phyloP scores from a whole-genome alignment of 2,329 filamentous ascomycete species.

The Huntiella moniliformis region DNA sequence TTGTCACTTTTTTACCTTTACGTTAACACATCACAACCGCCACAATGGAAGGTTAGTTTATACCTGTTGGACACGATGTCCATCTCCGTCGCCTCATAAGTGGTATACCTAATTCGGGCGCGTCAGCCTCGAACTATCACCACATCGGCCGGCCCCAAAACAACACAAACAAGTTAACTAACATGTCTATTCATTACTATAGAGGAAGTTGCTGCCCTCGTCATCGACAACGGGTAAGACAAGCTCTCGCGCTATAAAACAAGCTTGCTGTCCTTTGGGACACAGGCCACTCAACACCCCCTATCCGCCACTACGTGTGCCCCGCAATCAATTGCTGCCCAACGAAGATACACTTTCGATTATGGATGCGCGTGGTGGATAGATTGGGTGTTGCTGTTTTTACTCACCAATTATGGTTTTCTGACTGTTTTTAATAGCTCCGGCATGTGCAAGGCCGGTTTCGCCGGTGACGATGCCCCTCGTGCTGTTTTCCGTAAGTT shows the following conservation, averaged over 20 bases:
- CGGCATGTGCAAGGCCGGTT: constrained; percentile 99
- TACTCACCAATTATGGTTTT: neutral
- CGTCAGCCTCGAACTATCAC: too few species aligned
- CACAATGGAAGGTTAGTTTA: constrained; percentile 47
- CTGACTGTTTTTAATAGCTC: constrained; percentile 42
- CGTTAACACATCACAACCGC: constrained; percentile 17
- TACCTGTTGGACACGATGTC: neutral
- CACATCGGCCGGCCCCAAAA: too few species aligned
- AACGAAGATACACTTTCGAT: neutral
- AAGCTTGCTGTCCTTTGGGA: constrained; percentile 21
- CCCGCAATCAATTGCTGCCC: constrained; percentile 6
- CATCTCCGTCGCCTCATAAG: neutral
- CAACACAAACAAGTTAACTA: neutral
- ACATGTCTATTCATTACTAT: constrained; percentile 12
- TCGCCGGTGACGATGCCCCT: constrained; percentile 99
- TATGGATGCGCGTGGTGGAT: neutral
- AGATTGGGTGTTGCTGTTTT: neutral
- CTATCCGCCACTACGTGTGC: constrained; percentile 3
- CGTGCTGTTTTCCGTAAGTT: constrained; percentile 98
- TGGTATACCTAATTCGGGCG: too few species aligned
- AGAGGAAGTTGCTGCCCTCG: constrained; percentile 99
- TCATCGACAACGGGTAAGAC: constrained; percentile 99
- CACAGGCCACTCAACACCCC: constrained; percentile 14
- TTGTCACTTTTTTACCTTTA: constrained; percentile 12
- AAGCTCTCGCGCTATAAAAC: constrained; percentile 19